Conservation (phyloP, 2,329 filamentous ascomycete species). For the Rhinocladiella similis region DNA sequence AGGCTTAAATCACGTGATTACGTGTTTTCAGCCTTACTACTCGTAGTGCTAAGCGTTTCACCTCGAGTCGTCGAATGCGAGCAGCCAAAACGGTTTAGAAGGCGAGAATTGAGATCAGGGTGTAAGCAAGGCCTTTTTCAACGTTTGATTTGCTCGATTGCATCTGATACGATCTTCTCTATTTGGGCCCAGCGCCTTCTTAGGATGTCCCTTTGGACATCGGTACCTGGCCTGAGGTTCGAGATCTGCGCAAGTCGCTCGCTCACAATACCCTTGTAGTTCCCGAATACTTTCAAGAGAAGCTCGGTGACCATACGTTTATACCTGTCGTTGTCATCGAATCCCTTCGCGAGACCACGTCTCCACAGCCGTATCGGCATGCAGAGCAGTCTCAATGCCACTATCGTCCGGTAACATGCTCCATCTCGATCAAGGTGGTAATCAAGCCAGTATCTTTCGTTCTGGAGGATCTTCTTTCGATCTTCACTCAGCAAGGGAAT, state of each 20-base stretch:
- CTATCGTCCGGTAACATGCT: slow-evolving; percentile 14
- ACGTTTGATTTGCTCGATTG: background rate
- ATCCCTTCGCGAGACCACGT: slow-evolving; percentile 1
- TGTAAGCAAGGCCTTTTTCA: background rate
- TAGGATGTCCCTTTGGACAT: slow-evolving; percentile 5
- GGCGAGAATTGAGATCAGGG: no score
- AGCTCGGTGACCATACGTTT: background rate
- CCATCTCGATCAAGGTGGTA: background rate
- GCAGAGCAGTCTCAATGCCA: slow-evolving; percentile 15
- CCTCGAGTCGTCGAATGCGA: no score
- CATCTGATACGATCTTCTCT: background rate
- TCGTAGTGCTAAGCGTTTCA: no score
- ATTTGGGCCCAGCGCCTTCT: slow-evolving; percentile 8
- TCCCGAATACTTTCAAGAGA: background rate
- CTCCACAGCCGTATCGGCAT: slow-evolving; percentile 12
- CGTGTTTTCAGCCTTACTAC: no score
- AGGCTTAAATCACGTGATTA: no score
- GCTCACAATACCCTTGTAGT: background rate
- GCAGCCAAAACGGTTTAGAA: no score
- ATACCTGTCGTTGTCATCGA: slow-evolving; percentile 12
- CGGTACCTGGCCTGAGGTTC: background rate
- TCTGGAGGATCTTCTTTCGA: background rate
- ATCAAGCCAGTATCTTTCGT: slow-evolving; percentile 1
- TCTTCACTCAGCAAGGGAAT: slow-evolving; percentile 1
- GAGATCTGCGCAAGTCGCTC: slow-evolving; percentile 1